Evolutionary conservation across 169 alveolate species (phyloP).

Genomic region (Perkinsus olseni): DNA sequence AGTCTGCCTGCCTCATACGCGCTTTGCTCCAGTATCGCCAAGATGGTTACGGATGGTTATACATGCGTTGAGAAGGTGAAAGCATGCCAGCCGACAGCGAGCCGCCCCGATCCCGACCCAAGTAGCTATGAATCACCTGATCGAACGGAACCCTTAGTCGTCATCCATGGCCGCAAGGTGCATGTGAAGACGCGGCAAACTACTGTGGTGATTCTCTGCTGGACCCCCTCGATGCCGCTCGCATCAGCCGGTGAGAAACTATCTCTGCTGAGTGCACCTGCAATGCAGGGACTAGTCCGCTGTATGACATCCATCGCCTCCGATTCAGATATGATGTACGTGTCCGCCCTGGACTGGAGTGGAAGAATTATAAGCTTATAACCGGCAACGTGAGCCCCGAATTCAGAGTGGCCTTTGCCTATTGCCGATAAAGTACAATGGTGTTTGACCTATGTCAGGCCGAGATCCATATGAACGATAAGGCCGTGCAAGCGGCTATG

Average conservation of each 20-base stretch:
- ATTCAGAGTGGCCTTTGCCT: not conserved
- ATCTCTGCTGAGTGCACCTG: not conserved
- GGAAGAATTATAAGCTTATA: not conserved
- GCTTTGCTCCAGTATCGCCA: not conserved
- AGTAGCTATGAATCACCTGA: not conserved
- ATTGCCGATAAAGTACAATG: no score
- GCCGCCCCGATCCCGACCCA: not conserved
- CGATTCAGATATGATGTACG: not conserved
- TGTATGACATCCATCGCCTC: no score
- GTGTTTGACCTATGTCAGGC: not conserved
- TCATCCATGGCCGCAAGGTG: not conserved
- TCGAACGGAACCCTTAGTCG: no score
- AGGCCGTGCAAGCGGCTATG: not conserved
- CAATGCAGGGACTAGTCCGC: not conserved
- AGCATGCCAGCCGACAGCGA: not conserved
- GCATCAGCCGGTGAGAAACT: not conserved
- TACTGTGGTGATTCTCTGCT: not conserved
- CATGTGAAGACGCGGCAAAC: not conserved
- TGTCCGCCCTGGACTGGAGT: not conserved
- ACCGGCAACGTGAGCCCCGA: not conserved
- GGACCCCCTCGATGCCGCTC: not conserved
- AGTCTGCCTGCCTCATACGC: no score
- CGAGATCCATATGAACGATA: not conserved
- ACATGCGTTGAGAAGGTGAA: not conserved
- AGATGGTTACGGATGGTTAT: not conserved